phyloP scores from a whole-genome alignment of 2,329 filamentous ascomycete genomes.

The Aureobasidium melanogenum region DNA sequence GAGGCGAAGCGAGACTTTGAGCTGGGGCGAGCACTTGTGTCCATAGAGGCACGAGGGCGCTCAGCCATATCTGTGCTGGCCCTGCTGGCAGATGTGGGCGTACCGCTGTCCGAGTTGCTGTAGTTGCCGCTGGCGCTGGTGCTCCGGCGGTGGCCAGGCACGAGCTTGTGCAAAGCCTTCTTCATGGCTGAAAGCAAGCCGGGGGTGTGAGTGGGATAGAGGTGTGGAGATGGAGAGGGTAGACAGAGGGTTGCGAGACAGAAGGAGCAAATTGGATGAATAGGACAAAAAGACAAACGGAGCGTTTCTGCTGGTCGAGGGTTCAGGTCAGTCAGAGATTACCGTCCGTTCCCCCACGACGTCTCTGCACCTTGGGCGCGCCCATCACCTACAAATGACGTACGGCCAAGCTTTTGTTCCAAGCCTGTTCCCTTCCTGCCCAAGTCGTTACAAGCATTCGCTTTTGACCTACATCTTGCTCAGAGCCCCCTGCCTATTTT shows the following conservation, averaged over 20 bases:
- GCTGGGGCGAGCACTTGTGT: background rate
- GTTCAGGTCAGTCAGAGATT: background rate
- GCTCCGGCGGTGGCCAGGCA: constrained; percentile 10
- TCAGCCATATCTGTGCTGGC: background rate
- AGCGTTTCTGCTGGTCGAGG: background rate
- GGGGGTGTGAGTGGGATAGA: background rate
- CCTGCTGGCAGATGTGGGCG: constrained; percentile 8
- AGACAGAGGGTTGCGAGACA: background rate
- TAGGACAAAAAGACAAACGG: background rate
- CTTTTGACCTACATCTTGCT: background rate
- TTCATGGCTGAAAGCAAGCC: constrained; percentile 6
- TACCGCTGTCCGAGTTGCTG: constrained; percentile 4
- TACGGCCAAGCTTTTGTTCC: background rate
- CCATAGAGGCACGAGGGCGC: background rate
- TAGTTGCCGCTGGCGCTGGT: constrained; percentile 6
- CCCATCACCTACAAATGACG: background rate
- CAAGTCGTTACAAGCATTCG: background rate
- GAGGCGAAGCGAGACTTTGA: constrained; percentile 1
- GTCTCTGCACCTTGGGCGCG: too few species aligned
- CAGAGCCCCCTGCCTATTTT: background rate
- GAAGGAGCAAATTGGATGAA: background rate
- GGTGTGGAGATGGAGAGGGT: background rate
- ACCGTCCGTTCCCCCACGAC: background rate
- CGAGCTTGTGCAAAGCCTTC: constrained; percentile 11
- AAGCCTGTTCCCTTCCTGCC: background rate